These are phyloP conservation scores for Hyphopichia pseudoburtonii DNA, from an alignment of 1,139 yeast genomes.

Conservation along the genomic window DNA sequence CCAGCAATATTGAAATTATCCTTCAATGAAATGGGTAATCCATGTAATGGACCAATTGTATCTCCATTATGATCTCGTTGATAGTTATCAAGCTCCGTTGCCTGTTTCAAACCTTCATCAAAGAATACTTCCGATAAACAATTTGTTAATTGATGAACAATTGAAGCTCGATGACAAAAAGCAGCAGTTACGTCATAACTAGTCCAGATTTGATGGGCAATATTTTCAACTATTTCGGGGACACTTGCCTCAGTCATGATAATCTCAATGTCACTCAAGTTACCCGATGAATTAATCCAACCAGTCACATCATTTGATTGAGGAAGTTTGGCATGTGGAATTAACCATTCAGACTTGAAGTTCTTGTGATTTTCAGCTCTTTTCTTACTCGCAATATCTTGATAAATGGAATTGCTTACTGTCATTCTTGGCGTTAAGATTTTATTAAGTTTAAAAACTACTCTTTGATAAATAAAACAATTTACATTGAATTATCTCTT, in stretches of 20 bases:
- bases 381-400: conserved; percentile 36
- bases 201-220: conserved; percentile 27
- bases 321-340: conserved; percentile 34
- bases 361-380: conserved; percentile 32
- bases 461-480: too few relatives aligned
- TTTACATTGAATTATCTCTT: too few relatives aligned
- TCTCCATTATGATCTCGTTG: conserved; percentile 21
- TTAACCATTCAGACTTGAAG: conserved; percentile 40
- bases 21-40: conserved; percentile 45
- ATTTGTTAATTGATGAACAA: conserved; percentile 35
- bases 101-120: conserved; percentile 23
- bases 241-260: conserved; percentile 39
- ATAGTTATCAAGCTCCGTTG: conserved; percentile 28
- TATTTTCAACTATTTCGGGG: conserved; percentile 31
- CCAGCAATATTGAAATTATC: conserved; percentile 48
- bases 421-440: too few relatives aligned
- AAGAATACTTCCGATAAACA: conserved; percentile 23
- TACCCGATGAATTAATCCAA: conserved; percentile 30
- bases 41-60: conserved; percentile 34
- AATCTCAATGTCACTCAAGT: conserved; percentile 26
- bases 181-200: conserved; percentile 24
- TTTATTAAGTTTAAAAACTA: too few relatives aligned
- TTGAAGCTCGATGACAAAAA: conserved; percentile 32
- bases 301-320: conserved; percentile 28
- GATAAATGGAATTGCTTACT: conserved; percentile 12